These are phyloP conservation scores for Candida nitratophila DNA, from an alignment of 805 yeast species.

Conservation along the genomic window DNA sequence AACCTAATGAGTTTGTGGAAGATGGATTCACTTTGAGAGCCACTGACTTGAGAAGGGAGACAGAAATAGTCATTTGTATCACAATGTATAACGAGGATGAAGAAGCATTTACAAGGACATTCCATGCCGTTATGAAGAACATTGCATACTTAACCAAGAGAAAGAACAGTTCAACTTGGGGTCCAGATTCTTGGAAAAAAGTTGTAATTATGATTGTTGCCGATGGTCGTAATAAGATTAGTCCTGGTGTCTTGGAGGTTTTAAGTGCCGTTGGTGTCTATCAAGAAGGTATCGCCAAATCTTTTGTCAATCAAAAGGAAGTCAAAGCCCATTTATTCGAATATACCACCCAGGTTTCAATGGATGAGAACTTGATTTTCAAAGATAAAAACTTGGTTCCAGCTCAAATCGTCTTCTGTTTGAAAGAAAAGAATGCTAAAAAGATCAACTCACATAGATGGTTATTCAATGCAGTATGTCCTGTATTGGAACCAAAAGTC, in stretches of 20 bases:
- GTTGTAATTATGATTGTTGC: constrained; percentile 86
- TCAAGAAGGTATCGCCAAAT: constrained; percentile 96
- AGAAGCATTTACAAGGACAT: constrained; percentile 78
- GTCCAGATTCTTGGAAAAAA: constrained; percentile 94
- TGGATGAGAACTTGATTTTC: constrained; percentile 83
- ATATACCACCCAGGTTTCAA: constrained; percentile 90
- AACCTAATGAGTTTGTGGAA: constrained; percentile 75
- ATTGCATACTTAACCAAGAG: constrained; percentile 82
- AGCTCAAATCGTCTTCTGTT: constrained; percentile 86
- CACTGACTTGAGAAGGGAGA: constrained; percentile 81
- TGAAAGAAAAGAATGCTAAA: constrained; percentile 87
- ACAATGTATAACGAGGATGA: constrained; percentile 99
- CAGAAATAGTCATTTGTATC: constrained; percentile 84
- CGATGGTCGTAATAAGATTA: constrained; percentile 89
- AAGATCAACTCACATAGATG: constrained; percentile 97
- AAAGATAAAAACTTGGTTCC: constrained; percentile 89
- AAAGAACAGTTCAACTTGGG: constrained; percentile 84
- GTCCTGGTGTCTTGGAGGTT: constrained; percentile 77
- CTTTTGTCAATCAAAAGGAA: constrained; percentile 82
- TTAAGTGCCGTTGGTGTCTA: constrained; percentile 94
- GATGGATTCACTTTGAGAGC: constrained; percentile 85
- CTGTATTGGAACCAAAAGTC: constrained; percentile 85
- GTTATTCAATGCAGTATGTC: constrained; percentile 94
- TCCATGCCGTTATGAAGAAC: constrained; percentile 92
- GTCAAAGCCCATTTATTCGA: constrained; percentile 94